Evolutionary conservation across 2,329 filamentous ascomycete species (phyloP).

Genomic region (Penicillium paneum): DNA sequence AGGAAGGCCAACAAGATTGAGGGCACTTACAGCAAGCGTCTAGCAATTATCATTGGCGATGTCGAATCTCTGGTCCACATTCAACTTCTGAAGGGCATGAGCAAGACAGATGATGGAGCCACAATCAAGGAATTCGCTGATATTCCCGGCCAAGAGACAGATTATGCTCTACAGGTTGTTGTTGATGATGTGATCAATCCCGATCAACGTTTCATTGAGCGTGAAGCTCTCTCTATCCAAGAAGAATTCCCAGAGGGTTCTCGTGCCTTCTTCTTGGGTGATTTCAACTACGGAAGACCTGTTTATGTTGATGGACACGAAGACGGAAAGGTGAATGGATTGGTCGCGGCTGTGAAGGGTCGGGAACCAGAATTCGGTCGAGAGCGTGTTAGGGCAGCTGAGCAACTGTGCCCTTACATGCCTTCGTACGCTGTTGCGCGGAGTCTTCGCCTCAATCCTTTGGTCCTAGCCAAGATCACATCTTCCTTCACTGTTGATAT

Average conservation of each 20-base stretch:
- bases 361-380: conserved; percentile 80
- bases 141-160: conserved; percentile 78
- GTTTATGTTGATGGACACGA: conserved; percentile 75
- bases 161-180: conserved; percentile 86
- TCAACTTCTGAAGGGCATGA: conserved; percentile 86
- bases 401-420: conserved; percentile 69
- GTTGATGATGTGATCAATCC: conserved; percentile 88
- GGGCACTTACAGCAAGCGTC: conserved; percentile 80
- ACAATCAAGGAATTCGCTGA: conserved; percentile 89
- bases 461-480: conserved; percentile 92
- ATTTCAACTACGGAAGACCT: conserved; percentile 87
- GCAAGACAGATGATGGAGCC: conserved; percentile 85
- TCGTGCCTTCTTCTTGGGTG: conserved; percentile 87
- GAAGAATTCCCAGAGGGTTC: conserved; percentile 85
- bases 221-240: conserved; percentile 78
- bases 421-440: conserved; percentile 88
- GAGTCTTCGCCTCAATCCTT: conserved; percentile 73
- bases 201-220: conserved; percentile 90
- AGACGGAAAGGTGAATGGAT: conserved; percentile 71
- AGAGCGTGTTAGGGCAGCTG: conserved; percentile 67
- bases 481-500: conserved; percentile 86
- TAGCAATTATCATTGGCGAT: conserved; percentile 80
- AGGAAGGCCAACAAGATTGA: conserved; percentile 83
- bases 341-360: conserved; percentile 67
- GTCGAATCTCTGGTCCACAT: conserved; percentile 90